phyloP scores from a whole-genome alignment of 2,329 filamentous ascomycete genomes.

The Alternaria burnsii region DNA sequence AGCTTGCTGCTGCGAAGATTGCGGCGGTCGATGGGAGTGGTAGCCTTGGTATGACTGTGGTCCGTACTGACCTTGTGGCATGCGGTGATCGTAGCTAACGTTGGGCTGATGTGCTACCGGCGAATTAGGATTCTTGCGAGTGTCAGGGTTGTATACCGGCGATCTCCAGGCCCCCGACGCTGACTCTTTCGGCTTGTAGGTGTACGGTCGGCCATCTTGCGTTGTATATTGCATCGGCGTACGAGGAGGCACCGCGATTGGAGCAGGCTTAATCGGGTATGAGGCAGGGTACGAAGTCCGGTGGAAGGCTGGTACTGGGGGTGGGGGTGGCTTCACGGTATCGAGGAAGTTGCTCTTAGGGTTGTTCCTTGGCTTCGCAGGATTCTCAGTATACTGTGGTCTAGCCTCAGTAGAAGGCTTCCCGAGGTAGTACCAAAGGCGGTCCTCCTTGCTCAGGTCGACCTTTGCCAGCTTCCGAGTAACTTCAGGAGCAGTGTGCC shows the following conservation, averaged over 20 bases:
- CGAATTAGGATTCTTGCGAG: slow-evolving; percentile 48
- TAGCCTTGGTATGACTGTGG: slow-evolving; percentile 27
- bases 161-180: slow-evolving; percentile 37
- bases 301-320: slow-evolving; percentile 39
- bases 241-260: slow-evolving; percentile 44
- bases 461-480: slow-evolving; percentile 69
- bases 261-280: slow-evolving; percentile 56
- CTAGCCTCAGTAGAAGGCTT: slow-evolving; percentile 87
- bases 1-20: slow-evolving; percentile 20
- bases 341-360: slow-evolving; percentile 76
- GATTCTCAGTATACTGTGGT: slow-evolving; percentile 88
- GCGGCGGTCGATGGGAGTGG: slow-evolving; percentile 31
- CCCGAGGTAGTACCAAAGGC: slow-evolving; percentile 89
- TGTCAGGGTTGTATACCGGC: slow-evolving; percentile 45
- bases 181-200: slow-evolving; percentile 46
- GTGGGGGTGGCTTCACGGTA: slow-evolving; percentile 61
- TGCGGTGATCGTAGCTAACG: slow-evolving; percentile 45
- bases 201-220: slow-evolving; percentile 37
- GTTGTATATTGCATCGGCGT: slow-evolving; percentile 41
- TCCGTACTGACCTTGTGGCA: slow-evolving; percentile 36
- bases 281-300: slow-evolving; percentile 49
- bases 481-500: slow-evolving; percentile 64
- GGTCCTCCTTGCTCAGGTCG: slow-evolving; percentile 74
- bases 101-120: slow-evolving; percentile 51
- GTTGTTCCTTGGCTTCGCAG: slow-evolving; percentile 68